A percentile compares a stretch with the other conserved stretches of the same genome.
These are phyloP conservation scores for Botrytis aclada DNA, from an alignment of 2,329 filamentous ascomycete species.

Conservation along the genomic window DNA sequence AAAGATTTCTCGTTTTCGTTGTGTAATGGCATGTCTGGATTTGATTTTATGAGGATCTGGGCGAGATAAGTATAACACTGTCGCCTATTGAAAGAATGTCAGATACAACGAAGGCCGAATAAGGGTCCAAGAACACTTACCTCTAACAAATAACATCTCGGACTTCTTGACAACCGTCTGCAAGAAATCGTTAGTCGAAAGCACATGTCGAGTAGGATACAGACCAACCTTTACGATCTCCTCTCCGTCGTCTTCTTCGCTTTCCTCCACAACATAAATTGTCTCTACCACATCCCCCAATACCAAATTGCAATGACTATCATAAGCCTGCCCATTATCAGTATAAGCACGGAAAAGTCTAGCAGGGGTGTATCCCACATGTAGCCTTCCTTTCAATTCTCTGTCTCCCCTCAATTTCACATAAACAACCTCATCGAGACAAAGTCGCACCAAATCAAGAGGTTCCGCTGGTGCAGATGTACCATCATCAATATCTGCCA, in stretches of 20 bases:
- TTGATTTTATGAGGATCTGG: slow-evolving; percentile 37
- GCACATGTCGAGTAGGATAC: background rate
- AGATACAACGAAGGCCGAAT: slow-evolving; percentile 18
- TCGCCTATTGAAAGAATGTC: slow-evolving; percentile 52
- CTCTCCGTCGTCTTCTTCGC: slow-evolving; percentile 70
- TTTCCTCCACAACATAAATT: slow-evolving; percentile 88
- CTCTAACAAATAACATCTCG: slow-evolving; percentile 98
- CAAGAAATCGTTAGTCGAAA: background rate
- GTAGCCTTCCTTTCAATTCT: slow-evolving; percentile 90
- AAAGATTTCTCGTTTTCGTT: background rate
- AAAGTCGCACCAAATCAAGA: slow-evolving; percentile 90
- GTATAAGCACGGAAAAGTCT: slow-evolving; percentile 24
- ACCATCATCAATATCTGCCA: slow-evolving; percentile 82
- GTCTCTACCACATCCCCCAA: slow-evolving; percentile 97
- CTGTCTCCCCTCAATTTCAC: slow-evolving; percentile 95
- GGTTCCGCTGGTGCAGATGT: slow-evolving; percentile 73
- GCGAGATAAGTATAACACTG: slow-evolving; percentile 70
- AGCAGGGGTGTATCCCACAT: slow-evolving; percentile 59
- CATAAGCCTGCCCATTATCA: slow-evolving; percentile 69
- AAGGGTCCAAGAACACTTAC: slow-evolving; percentile 48
- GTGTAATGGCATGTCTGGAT: background rate
- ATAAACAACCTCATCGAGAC: slow-evolving; percentile 93
- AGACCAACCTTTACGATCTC: slow-evolving; percentile 62
- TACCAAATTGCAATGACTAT: slow-evolving; percentile 96
- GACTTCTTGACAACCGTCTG: slow-evolving; percentile 95